Base-by-base conservation (phyloP, 495 filamentous ascomycete genomes). In the Lasiosphaeriaceae sp. region DNA sequence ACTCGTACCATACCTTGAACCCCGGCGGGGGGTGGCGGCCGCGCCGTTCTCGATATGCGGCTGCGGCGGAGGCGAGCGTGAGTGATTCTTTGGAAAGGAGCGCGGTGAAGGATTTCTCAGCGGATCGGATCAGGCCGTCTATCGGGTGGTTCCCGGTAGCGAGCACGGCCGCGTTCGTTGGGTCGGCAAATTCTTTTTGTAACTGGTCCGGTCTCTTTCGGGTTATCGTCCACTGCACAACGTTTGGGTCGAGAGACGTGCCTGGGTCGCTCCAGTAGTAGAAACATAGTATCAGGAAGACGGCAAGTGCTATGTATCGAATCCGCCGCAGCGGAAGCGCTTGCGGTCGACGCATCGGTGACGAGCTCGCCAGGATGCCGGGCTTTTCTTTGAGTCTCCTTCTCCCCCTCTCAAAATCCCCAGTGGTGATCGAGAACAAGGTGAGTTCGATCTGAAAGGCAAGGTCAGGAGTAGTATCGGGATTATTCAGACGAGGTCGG, bases 21-120 rank as follows among this genome's bases (percentile, higher is more conserved):
- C 85, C 85, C n/a, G 86, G 86, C 12, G 86, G 86, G 2, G 86
- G 86, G 58, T 88, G 84, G 9, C 86, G 75, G 21, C 86, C 86
- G 57, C 86, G 76, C 20, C 72, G 77, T 45, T 74, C 65, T 31
- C 83, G 73, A 67, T 89, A 89, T 46, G 76, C 77, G 45, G 74
- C 73, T 2, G 85, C 84, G 3, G 83, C 79, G 26, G 82, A 68
- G 46, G 72, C 71, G 41, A 89, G 76, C 19, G 76, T 83, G 34
- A 71, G 73, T 12, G 69, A 71, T 52, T 77, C 69, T 41, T 73
- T 77, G 19, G 64, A 65, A 19, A 74, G 53, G 14, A 76, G 49
- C 9, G 64, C 63, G 7, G 69, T 62, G 47, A 74, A 77, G 11
- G 62, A 56, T 39, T 68, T 68, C 11, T 75, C 66, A 31, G 74